Evolutionary conservation across 495 filamentous ascomycete genomes (phyloP), one percentile per base, ranked within the genome.

Genomic region (Penicillium cosmopolitanum): DNA sequence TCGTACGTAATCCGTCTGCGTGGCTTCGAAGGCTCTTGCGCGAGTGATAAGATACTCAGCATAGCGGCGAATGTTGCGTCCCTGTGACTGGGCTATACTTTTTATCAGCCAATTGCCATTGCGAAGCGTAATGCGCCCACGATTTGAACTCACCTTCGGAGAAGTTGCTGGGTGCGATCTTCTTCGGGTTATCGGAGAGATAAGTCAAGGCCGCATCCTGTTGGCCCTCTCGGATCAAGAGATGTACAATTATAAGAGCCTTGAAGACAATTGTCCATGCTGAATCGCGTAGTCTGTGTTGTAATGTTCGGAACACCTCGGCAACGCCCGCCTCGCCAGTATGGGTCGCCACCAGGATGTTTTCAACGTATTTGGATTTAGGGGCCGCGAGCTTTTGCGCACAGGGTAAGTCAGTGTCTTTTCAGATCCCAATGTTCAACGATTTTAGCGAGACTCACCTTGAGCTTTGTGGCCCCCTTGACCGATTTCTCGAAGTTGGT

Each of bases 191-290:
- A 61, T 91, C 88, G 19, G 93, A 84, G 21, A 99, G 84, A 67
- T 91, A 96, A 51, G 87, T 82, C 54, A 99, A 79, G 7, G 96
- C 96, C 23, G 91, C 90, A 71, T 97, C 91, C 42, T 85, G 84
- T 70, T 94, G 91, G 15, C 95, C 95, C 76, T 99, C 95, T 58
- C 95, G 85, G 60, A 99, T 93, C 94, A 99, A 97, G 42, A 98
- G 79, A 71, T 99, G 95, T 38, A 97, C 85, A 5, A 96, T 93
- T 60, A 99, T 97, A 55, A 99, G 82, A 53, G 88, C 85, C 75
- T 99, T 99, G 86, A 97, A 97, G 55, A 94, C 92, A 33, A 90
- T 87, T 9, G 96, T 98, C 95, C 95, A 99, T 85, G 93, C 96
- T 65, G 93, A 92, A 67, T 99, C 95, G 64, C 92, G 88, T 50